phyloP scores from a whole-genome alignment of 345 rosid genomes.

The Brassica carinata region DNA sequence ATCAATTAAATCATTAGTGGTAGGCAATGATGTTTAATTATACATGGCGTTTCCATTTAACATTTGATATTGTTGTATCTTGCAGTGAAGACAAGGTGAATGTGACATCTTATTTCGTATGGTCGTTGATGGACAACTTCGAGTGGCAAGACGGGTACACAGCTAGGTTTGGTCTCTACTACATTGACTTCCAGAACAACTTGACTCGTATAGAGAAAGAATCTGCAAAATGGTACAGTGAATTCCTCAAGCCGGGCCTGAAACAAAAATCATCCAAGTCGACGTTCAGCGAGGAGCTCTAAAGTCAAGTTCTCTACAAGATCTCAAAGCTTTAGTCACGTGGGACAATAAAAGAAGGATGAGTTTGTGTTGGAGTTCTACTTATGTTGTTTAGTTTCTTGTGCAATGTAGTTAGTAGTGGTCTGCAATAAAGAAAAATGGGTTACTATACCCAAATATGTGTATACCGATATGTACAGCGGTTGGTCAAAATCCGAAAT shows the following conservation, averaged over 20 bases:
- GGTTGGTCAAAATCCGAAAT: not conserved
- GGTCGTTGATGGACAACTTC: conserved; percentile 42
- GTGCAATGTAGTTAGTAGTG: not conserved
- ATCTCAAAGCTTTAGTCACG: not conserved
- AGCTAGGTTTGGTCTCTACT: conserved; percentile 40
- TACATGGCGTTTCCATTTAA: not conserved
- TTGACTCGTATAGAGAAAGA: conserved; percentile 38
- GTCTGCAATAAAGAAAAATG: conserved; percentile 16
- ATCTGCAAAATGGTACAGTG: conserved; percentile 36
- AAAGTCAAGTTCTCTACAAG: not conserved
- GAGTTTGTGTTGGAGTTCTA: not conserved
- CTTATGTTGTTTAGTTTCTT: conserved; percentile 15
- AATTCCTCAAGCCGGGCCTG: conserved; percentile 31
- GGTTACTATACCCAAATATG: conserved; percentile 17
- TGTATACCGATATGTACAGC: conserved; percentile 11
- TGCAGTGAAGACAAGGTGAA: conserved; percentile 38
- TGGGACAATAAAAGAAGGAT: conserved; percentile 1
- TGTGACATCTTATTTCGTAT: conserved; percentile 31
- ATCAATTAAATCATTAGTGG: not conserved
- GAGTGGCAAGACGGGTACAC: conserved; percentile 45
- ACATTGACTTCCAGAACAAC: conserved; percentile 34
- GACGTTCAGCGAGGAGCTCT: conserved; percentile 33
- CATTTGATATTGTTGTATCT: not conserved
- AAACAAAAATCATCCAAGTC: conserved; percentile 8
- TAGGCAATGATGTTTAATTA: not conserved